Conservation (phyloP, 306 rosid species). For the Dalbergia cochinchinensis region DNA sequence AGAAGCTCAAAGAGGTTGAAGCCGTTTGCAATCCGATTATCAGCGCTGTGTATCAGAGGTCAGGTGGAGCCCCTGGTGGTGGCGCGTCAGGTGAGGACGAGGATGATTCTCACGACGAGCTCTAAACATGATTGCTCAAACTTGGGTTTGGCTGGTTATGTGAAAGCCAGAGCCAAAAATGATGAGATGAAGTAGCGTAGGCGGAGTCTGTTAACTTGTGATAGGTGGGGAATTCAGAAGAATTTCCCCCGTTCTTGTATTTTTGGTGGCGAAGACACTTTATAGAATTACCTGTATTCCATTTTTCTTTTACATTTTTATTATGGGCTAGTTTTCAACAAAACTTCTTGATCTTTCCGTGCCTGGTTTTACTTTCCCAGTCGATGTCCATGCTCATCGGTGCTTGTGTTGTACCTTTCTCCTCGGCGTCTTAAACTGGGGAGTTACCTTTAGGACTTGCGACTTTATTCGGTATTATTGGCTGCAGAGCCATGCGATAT, state of each 20-base stretch:
- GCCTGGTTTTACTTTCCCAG: neutral
- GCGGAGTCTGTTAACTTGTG: conserved; percentile 53
- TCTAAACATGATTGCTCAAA: conserved; percentile 51
- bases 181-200: conserved; percentile 55
- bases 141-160: conserved; percentile 21
- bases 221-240: conserved; percentile 48
- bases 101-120: conserved; percentile 93
- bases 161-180: conserved; percentile 36
- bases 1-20: conserved; percentile 96
- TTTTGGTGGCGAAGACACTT: conserved; percentile 55
- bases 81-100: conserved; percentile 76
- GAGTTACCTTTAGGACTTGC: too few relatives aligned
- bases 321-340: conserved; percentile 29
- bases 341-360: neutral
- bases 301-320: neutral
- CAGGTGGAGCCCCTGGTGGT: conserved; percentile 90
- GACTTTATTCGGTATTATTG: too few relatives aligned
- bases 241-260: conserved; percentile 50
- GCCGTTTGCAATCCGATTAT: conserved; percentile 98
- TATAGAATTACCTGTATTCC: conserved; percentile 47
- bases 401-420: too few relatives aligned
- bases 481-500: too few relatives aligned
- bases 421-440: too few relatives aligned
- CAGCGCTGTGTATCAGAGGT: conserved; percentile 84
- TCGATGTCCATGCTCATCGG: neutral